Base-by-base conservation (phyloP, 23 red algal species). In the Gracilaria vermiculophylla region DNA sequence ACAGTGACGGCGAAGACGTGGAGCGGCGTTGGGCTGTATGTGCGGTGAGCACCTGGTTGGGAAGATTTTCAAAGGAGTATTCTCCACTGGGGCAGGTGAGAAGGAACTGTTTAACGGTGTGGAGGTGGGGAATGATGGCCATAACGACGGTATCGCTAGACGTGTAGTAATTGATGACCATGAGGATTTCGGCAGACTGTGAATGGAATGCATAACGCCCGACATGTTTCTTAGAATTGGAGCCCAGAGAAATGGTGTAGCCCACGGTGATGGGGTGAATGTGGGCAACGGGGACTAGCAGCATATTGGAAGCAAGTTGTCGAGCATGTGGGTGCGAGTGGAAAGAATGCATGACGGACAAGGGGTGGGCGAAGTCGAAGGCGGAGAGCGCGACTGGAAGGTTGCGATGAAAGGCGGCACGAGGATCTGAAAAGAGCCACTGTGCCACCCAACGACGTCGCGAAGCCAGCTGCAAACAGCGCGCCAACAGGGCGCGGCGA, bases 381-480 rank as follows among this genome's bases (percentile, higher is more conserved):
- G 81, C 62, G 40, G 60, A 62, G 24, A 66, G 81, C 10, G 81
- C 56, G 36, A 85, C 41, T 2, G 62, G 61, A n/a, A 69, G 37
- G 21, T 65, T 85, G 35, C 36, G 19, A 20, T 85, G 81, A 32
- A 85, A 85, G 8, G 14, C 21, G 41, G 60, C 42, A 16, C 29
- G 24, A n/a, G 81, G 33, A 39, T 85, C 58, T 33, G 81, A 69
- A 28, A 85, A 85, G 23, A 85, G 64, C 81, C 81, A 85, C 31
- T 85, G 62, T 40, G 81, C 81, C 41, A 85, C 62, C 81, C 81
- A 85, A 8, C 58, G 81, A 43, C 72, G 62, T 25, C 53, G 81
- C 61, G 81, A 85, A 7, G 81, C 57, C 58, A 85, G 58, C 39
- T 23, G 47, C 43, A 85, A 51, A 4, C 56, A 36, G 43, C 48